Conservation (phyloP, 1,284 basidiomycete species). For the Chiua sp. region DNA sequence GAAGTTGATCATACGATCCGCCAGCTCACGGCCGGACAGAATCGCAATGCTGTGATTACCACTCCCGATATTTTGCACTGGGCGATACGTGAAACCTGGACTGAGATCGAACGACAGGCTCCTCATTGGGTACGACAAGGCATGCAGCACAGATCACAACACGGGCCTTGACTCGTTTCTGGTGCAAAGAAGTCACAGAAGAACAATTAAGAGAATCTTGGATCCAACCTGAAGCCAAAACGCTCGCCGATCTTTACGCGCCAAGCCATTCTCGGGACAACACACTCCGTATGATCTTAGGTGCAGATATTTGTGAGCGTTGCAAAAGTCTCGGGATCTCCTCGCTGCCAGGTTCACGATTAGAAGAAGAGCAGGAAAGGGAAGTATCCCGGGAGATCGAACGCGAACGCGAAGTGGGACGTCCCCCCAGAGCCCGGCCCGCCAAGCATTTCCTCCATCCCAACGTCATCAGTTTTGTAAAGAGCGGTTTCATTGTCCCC, state of each 20-base stretch:
- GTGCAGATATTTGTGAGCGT: conserved; percentile 34
- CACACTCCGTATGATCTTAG: background rate
- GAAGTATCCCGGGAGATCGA: conserved; percentile 49
- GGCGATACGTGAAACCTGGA: conserved; percentile 50
- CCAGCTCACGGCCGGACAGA: conserved; percentile 12
- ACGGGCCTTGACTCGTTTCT: background rate
- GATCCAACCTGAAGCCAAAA: conserved; percentile 43
- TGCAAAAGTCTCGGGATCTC: conserved; percentile 32
- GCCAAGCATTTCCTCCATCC: conserved; percentile 22
- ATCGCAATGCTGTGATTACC: conserved; percentile 22
- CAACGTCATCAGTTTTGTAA: conserved; percentile 25
- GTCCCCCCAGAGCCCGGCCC: conserved; percentile 29
- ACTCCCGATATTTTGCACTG: conserved; percentile 46
- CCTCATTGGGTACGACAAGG: conserved; percentile 45
- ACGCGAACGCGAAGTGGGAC: conserved; percentile 42
- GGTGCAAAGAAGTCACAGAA: background rate
- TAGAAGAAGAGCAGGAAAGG: conserved; percentile 52
- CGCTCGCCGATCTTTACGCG: conserved; percentile 43
- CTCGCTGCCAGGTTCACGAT: conserved; percentile 14
- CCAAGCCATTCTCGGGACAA: background rate
- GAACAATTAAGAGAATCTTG: conserved; percentile 30
- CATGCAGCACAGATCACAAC: conserved; percentile 18
- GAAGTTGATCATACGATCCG: conserved; percentile 47
- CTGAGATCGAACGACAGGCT: conserved; percentile 39
- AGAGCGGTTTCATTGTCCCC: conserved; percentile 15